These are phyloP conservation scores for Avena eriantha DNA, from an alignment of 176 grass and related monocot genomes.

Conservation along the genomic window DNA sequence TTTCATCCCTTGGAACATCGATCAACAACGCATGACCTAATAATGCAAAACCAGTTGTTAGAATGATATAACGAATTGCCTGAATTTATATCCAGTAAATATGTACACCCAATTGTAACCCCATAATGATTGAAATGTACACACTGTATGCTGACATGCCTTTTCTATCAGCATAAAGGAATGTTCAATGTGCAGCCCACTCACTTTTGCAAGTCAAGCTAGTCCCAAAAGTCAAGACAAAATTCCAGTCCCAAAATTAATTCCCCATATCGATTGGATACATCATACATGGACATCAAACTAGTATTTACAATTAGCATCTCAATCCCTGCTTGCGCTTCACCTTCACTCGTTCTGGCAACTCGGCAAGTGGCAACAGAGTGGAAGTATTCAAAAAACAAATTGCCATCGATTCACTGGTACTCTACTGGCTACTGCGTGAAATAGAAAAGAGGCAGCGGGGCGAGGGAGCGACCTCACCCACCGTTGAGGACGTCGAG, in stretches of 20 bases:
- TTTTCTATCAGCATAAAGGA: background rate
- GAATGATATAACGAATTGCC: background rate
- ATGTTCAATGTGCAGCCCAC: background rate
- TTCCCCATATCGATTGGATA: too few species aligned
- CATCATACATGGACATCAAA: too few species aligned
- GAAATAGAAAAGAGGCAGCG: background rate
- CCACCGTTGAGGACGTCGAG: slow-evolving; percentile 67
- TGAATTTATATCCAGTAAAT: background rate
- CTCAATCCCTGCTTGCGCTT: too few species aligned
- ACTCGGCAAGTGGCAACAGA: too few species aligned
- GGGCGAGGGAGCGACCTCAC: background rate
- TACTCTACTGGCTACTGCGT: background rate
- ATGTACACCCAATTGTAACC: background rate
- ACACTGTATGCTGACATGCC: background rate
- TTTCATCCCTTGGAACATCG: slow-evolving; percentile 61
- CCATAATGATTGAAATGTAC: background rate
- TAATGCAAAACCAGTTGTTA: slow-evolving; percentile 15
- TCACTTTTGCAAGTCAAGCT: background rate
- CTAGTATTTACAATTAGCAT: too few species aligned
- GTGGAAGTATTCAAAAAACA: too few species aligned
- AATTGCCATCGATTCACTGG: background rate
- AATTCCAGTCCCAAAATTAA: too few species aligned
- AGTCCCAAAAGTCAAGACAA: too few species aligned
- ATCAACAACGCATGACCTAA: slow-evolving; percentile 55
- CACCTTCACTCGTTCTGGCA: too few species aligned